phyloP scores from a whole-genome alignment of 202 grass and related monocot species.

The Cymbopogon flexuosus region DNA sequence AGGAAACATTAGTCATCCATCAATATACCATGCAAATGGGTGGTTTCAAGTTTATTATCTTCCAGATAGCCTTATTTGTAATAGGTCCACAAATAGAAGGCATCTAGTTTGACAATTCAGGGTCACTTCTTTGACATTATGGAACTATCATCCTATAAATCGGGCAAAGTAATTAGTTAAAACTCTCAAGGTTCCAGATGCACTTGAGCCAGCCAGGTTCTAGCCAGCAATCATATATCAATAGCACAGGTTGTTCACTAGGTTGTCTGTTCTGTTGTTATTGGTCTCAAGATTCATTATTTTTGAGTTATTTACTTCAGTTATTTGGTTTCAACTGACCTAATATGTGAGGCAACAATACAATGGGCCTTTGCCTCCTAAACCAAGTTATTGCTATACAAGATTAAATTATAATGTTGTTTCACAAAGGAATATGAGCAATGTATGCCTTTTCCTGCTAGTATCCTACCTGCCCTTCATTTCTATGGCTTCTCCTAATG shows the following conservation, averaged over 20 bases:
- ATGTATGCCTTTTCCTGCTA: background rate
- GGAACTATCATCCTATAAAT: too few relatives aligned
- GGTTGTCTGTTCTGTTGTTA: background rate
- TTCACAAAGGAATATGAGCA: background rate
- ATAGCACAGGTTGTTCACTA: background rate
- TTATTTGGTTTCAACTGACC: background rate
- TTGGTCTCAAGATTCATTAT: background rate
- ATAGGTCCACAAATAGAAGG: background rate
- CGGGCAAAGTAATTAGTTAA: too few relatives aligned
- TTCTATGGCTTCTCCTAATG: background rate
- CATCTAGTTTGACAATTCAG: background rate
- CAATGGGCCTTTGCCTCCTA: background rate
- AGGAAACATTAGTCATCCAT: background rate
- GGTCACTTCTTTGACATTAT: background rate
- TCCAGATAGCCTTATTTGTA: background rate
- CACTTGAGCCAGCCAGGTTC: too few relatives aligned
- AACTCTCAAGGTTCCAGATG: too few relatives aligned
- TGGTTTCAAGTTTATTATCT: background rate
- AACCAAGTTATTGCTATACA: background rate
- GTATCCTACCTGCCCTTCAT: background rate
- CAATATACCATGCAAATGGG: background rate
- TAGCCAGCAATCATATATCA: too few relatives aligned
- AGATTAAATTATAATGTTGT: background rate
- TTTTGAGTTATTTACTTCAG: background rate
- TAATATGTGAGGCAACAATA: background rate